Percentiles rank a stretch among this genome's conserved stretches.
Evolutionary conservation across 768 basidiomycete genomes (phyloP).

Genomic region (Podaxis pistillaris): DNA sequence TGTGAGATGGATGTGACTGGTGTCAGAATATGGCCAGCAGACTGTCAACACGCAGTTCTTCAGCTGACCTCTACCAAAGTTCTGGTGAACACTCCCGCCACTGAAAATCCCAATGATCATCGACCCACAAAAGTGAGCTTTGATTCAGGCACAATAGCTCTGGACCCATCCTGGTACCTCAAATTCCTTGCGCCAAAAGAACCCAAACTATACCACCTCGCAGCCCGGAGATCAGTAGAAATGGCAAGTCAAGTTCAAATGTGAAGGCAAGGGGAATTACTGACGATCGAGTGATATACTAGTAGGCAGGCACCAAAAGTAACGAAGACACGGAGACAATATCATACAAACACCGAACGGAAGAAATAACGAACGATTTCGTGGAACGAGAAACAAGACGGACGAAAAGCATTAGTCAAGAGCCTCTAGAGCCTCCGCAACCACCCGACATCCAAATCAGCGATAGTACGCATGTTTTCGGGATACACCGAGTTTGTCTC

Average conservation of each 20-base stretch:
- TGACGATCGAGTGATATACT: not conserved
- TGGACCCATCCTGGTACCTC: too few species aligned
- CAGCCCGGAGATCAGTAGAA: too few species aligned
- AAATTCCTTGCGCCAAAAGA: too few species aligned
- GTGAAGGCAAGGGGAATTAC: not conserved
- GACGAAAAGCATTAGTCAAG: not conserved
- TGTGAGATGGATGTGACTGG: not conserved
- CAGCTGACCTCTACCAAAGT: not conserved
- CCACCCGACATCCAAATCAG: slow-evolving; percentile 82
- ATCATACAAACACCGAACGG: not conserved
- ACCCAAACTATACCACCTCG: too few species aligned
- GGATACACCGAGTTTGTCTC: slow-evolving; percentile 82
- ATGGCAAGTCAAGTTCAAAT: not conserved
- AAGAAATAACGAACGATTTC: not conserved
- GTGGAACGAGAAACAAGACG: not conserved
- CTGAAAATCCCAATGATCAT: not conserved
- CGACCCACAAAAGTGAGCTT: not conserved
- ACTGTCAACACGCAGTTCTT: not conserved
- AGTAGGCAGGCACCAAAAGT: not conserved
- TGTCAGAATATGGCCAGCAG: not conserved
- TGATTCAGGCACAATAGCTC: too few species aligned
- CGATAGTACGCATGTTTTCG: slow-evolving; percentile 73
- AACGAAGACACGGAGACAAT: not conserved
- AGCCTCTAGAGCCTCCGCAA: slow-evolving; percentile 29
- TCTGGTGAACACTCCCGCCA: not conserved